A percentile compares a stretch with the other conserved stretches of the same genome.
Conservation (phyloP, 495 filamentous ascomycete species). For the Rusavskia elegans region DNA sequence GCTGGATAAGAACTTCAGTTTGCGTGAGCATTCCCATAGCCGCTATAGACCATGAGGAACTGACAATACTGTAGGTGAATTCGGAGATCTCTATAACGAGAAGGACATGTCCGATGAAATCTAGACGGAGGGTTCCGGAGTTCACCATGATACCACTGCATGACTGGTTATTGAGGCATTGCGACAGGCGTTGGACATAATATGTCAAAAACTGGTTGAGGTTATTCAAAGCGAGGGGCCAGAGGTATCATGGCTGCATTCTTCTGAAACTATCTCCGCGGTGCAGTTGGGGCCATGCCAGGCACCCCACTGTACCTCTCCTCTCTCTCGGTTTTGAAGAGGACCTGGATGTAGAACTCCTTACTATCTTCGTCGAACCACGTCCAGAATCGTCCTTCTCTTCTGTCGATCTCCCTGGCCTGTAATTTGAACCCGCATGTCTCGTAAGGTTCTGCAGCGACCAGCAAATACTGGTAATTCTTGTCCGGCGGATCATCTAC, state of each 20-base stretch:
- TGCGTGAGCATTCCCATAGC: slow-evolving; percentile 18
- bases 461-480: slow-evolving; percentile 81
- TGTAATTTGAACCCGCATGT: slow-evolving; percentile 93
- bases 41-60: background rate
- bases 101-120: slow-evolving; percentile 21
- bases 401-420: slow-evolving; percentile 81
- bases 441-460: slow-evolving; percentile 97
- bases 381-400: slow-evolving; percentile 73
- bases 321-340: slow-evolving; percentile 98
- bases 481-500: slow-evolving; percentile 91
- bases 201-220: background rate
- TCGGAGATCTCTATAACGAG: slow-evolving; percentile 46
- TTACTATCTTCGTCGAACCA: slow-evolving; percentile 95
- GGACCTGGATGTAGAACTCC: slow-evolving; percentile 97
- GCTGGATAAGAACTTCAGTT: slow-evolving; percentile 30
- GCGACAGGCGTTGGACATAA: too few relatives aligned
- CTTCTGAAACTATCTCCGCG: slow-evolving; percentile 8
- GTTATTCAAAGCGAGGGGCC: background rate
- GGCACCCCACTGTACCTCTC: slow-evolving; percentile 90
- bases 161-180: background rate
- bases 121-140: background rate
- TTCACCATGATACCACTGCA: background rate
- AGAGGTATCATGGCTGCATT: background rate
- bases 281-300: slow-evolving; percentile 49
- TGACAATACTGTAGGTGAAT: slow-evolving; percentile 23